Evolutionary conservation across 352 stramenopile species (phyloP), one percentile per base, ranked within the genome.

Genomic region (Aphanomyces cochlioides): DNA sequence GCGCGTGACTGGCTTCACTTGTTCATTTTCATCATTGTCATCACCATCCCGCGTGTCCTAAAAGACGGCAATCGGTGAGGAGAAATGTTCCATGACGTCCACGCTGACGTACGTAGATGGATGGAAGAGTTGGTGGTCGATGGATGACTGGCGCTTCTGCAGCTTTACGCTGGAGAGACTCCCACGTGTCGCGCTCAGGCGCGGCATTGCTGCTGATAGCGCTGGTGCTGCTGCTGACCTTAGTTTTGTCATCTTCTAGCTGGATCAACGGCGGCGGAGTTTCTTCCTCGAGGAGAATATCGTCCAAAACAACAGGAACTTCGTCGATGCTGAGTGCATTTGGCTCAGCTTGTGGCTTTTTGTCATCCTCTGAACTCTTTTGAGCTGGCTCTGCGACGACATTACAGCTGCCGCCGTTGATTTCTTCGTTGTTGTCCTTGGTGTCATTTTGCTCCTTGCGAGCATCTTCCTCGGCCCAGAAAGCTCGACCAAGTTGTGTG

Each of bases 161-260:
- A 37, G 80, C 84, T 36, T 79, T 82, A 56, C 84, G 81, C 76
- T 90, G 78, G 21, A 92, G 69, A 59, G 87, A 72, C 3, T 73
- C 77, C 79, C 84, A 93, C 28, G 79, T 90, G 67, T 89, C 79
- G 7, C 83, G 80, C 12, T 74, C 73, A 45, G 88, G 28, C 28
- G 28, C 28, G 2, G 80, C 5, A 57, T 8, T 34, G 50, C 40
- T 47, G 50, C 53, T 39, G 71, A 37, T 39, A n/a, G 47, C 56
- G 19, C 28, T 15, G 5, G 60, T 28, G 66, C 6, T 17, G 0
- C n/a, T n/a, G 60, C 57, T 7, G 19, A 37, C 1, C 61, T 28
- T 28, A 2, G 28, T 28, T 28, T 28, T 28, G 28, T 28, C 28
- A 28, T 28, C 28, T 28, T 28, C 28, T 28, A 28, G 28, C 28